A percentile compares a stretch with the other conserved stretches of the same genome.
Evolutionary conservation across 352 stramenopile species (phyloP).

Genomic region (Phytophthora pluvialis): DNA sequence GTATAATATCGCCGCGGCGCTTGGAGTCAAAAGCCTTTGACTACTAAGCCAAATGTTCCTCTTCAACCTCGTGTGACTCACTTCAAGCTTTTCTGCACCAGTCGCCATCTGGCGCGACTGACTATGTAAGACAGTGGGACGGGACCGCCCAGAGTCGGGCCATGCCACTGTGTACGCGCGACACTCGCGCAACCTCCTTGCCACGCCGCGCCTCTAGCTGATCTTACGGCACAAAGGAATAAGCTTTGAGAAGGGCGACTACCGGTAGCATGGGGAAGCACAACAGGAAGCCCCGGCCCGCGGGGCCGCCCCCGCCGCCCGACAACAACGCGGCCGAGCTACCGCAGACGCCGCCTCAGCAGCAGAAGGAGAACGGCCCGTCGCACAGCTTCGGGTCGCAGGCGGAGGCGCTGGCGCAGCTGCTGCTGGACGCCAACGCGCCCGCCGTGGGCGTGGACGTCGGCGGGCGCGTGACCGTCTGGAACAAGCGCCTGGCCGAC

Average conservation of each 20-base stretch:
- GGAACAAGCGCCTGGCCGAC: slow-evolving; percentile 60
- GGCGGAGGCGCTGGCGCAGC: slow-evolving; percentile 23
- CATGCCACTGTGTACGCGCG: background rate
- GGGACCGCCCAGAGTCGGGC: background rate
- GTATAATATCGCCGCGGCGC: no score
- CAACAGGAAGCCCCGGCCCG: slow-evolving; percentile 24
- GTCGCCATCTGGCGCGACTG: background rate
- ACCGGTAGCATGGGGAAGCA: slow-evolving; percentile 25
- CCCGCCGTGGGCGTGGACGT: slow-evolving; percentile 66
- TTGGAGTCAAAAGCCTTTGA: no score
- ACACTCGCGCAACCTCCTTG: slow-evolving; percentile 1
- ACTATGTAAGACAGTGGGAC: slow-evolving; percentile 11
- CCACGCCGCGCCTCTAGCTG: background rate
- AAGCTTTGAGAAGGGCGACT: slow-evolving; percentile 23
- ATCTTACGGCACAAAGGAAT: slow-evolving; percentile 15
- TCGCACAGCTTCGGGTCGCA: slow-evolving; percentile 25
- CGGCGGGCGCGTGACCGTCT: slow-evolving; percentile 58
- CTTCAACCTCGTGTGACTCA: slow-evolving; percentile 15
- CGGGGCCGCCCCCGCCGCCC: background rate
- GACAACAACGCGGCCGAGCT: slow-evolving; percentile 26
- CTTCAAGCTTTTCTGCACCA: background rate
- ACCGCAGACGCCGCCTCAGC: background rate
- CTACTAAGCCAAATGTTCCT: background rate
- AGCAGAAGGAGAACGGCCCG: background rate
- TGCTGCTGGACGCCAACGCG: slow-evolving; percentile 72